phyloP scores from a whole-genome alignment of 177 flowering plant species.

The Vitis hybrid region DNA sequence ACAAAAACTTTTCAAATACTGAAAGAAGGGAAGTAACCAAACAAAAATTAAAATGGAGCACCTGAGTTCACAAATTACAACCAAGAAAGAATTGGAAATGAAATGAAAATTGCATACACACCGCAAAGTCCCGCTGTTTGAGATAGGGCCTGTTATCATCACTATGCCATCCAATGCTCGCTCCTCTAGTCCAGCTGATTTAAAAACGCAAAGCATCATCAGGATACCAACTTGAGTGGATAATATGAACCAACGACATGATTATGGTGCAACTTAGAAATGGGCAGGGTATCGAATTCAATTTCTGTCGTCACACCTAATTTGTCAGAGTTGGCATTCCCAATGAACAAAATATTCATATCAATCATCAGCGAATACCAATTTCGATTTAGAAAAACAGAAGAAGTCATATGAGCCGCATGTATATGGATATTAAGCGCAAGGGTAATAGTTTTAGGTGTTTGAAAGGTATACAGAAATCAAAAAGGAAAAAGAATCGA shows the following conservation, averaged over 20 bases:
- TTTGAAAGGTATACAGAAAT: background rate
- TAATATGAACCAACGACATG: no score
- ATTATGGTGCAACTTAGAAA: no score
- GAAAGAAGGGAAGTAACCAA: background rate
- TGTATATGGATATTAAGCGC: background rate
- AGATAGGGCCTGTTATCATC: conserved; percentile 94
- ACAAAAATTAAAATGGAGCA: background rate
- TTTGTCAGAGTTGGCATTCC: no score
- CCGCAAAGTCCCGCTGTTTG: conserved; percentile 83
- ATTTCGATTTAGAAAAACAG: no score
- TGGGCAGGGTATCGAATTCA: no score
- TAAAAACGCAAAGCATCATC: conserved; percentile 13
- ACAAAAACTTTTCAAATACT: background rate
- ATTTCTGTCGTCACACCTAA: no score
- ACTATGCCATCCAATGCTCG: conserved; percentile 99
- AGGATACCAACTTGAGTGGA: conserved; percentile 49
- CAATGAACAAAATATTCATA: no score
- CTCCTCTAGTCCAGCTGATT: conserved; percentile 84
- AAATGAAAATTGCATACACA: conserved; percentile 25
- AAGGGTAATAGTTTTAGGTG: background rate
- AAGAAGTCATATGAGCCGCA: no score
- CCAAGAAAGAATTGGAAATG: background rate
- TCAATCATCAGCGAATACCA: no score
- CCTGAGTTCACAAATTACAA: background rate
- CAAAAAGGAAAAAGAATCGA: background rate